A percentile compares a stretch with the other conserved stretches of the same genome.
Conservation (phyloP, 768 basidiomycete genomes). For the Lactarius psammicola region DNA sequence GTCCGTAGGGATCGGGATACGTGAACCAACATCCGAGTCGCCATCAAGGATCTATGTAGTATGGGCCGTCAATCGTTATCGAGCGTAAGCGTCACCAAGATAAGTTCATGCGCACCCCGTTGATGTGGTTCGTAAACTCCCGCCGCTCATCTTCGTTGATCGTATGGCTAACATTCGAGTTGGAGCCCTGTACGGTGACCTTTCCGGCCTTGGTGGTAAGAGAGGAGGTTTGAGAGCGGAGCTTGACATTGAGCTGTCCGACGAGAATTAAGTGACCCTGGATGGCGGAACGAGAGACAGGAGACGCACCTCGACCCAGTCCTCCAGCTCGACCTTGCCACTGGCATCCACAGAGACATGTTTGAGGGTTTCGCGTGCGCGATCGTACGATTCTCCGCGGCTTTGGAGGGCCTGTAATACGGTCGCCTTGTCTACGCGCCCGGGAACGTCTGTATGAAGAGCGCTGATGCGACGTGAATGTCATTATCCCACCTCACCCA, state of each 20-base stretch:
- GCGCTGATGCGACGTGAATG: conserved; percentile 44
- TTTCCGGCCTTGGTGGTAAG: conserved; percentile 71
- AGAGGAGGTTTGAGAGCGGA: conserved; percentile 49
- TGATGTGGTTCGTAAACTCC: conserved; percentile 99
- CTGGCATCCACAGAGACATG: conserved; percentile 91
- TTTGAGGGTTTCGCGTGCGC: conserved; percentile 87
- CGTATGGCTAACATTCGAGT: conserved; percentile 93
- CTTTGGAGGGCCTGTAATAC: conserved; percentile 77
- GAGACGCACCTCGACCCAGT: conserved; percentile 88
- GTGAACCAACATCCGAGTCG: conserved; percentile 76
- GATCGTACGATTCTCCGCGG: conserved; percentile 87
- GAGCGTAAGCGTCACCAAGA: background rate
- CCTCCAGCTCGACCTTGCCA: conserved; percentile 95
- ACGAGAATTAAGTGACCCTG: conserved; percentile 4
- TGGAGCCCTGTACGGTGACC: conserved; percentile 92
- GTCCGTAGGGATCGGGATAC: conserved; percentile 89
- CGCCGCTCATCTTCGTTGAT: conserved; percentile 95
- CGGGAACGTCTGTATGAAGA: conserved; percentile 75
- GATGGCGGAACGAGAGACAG: background rate
- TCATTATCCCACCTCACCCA: conserved; percentile 24
- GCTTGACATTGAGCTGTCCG: conserved; percentile 74
- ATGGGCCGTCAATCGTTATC: conserved; percentile 21
- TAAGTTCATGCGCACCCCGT: conserved; percentile 56
- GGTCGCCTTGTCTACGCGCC: conserved; percentile 77
- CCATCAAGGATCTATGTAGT: conserved; percentile 82